Base-by-base conservation (phyloP, 768 basidiomycete species). In the Mycena crocata region DNA sequence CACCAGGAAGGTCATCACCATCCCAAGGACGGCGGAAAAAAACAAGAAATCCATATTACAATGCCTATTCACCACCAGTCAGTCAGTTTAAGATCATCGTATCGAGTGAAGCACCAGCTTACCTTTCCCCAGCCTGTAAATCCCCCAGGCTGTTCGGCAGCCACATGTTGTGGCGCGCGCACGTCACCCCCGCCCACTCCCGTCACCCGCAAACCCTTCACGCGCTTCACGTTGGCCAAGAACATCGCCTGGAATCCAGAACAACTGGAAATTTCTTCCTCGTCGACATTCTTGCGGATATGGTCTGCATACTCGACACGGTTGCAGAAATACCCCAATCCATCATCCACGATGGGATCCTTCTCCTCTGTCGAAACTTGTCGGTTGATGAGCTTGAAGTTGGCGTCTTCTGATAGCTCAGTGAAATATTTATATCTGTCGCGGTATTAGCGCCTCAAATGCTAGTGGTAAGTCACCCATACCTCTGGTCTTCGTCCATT, bases 41-140 rank as follows among this genome's bases (percentile, higher is more conserved):
- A 62, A 28, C 0, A 65, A 34, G 19, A 57, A 65, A 14, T 65
- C 64, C 56, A 65, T 65, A 12, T 65, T 65, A 28, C 28, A 42
- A 15, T 51, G 35, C 5, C 64, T 65, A 9, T 1, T 17, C n/a
- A n/a, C n/a, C n/a, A 5, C 5, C 5, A 15, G 9, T 8, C 15
- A 15, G 15, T 37, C 35, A 3, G 7, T 45, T 21, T 14, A 12
- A 42, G 8, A 31, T 14, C 30, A 23, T 32, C 1, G 24, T 26
- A 19, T 17, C 51, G 19, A 50, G 49, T 30, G n/a, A n/a, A 19
- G n/a, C n/a, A 17, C 21, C 19, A 31, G 31, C 13, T 19, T 49
- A 73, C 71, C 68, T 28, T 44, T 73, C 71, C 5, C 72, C 72
- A 15, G 52, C 44, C 50, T 73, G 72, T n/a, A 73, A 51, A 46